phyloP scores from a whole-genome alignment of 768 basidiomycete genomes.

The Coprinopsis cinerea region DNA sequence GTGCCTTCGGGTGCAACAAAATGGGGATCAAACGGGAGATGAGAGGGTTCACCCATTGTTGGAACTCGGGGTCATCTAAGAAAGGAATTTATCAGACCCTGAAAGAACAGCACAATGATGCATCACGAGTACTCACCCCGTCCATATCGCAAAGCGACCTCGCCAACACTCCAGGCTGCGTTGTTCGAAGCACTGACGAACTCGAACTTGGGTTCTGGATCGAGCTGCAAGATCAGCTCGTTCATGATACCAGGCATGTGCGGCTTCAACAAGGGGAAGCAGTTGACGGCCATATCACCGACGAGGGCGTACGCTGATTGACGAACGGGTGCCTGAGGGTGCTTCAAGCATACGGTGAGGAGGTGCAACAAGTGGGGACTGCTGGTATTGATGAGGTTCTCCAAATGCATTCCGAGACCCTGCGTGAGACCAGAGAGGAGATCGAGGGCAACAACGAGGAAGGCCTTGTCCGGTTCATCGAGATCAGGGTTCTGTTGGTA shows the following conservation, averaged over 20 bases:
- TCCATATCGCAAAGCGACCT: constrained; percentile 91
- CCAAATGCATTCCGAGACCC: constrained; percentile 77
- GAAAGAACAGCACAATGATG: constrained; percentile 1
- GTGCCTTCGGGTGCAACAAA: constrained; percentile 86
- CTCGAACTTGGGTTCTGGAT: constrained; percentile 88
- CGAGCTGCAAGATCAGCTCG: constrained; percentile 83
- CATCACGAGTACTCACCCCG: constrained; percentile 46
- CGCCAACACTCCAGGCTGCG: constrained; percentile 99
- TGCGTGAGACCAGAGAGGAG: constrained; percentile 93
- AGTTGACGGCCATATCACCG: constrained; percentile 96
- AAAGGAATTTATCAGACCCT: background rate
- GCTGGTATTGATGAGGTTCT: constrained; percentile 59
- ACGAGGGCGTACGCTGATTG: constrained; percentile 98
- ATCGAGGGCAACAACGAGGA: constrained; percentile 97
- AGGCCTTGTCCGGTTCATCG: constrained; percentile 94
- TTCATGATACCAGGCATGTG: constrained; percentile 86
- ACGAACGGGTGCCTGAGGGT: constrained; percentile 91
- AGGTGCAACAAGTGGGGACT: constrained; percentile 77
- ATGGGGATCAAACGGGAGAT: constrained; percentile 90
- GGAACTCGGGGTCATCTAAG: constrained; percentile 78
- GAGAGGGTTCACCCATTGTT: constrained; percentile 84
- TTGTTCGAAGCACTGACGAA: constrained; percentile 98
- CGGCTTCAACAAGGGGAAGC: constrained; percentile 81
- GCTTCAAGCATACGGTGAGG: constrained; percentile 86
- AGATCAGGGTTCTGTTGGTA: constrained; percentile 85